phyloP scores from a whole-genome alignment of 805 yeast genomes.

The Sungouiozyma ichnusensis region DNA sequence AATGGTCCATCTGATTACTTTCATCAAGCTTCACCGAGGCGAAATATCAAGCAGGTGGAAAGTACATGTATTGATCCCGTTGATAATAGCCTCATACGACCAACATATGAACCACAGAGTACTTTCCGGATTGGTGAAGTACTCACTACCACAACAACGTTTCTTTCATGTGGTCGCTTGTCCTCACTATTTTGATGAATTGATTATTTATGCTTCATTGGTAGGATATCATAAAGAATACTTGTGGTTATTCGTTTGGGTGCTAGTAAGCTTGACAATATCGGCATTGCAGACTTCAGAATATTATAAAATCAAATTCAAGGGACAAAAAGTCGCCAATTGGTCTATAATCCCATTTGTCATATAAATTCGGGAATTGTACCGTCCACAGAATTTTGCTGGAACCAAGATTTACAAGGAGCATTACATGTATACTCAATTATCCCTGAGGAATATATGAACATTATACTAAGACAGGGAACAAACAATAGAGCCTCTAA shows the following conservation, averaged over 20 bases:
- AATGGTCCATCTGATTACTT: constrained; percentile 34
- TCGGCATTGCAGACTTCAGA: constrained; percentile 44
- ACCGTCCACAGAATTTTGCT: too few species aligned
- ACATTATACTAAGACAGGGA: too few species aligned
- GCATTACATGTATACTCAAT: too few species aligned
- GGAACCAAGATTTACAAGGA: too few species aligned
- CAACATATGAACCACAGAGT: constrained; percentile 37
- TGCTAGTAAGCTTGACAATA: constrained; percentile 37
- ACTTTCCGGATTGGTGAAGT: constrained; percentile 41
- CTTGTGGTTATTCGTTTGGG: constrained; percentile 24
- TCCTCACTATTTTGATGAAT: constrained; percentile 66
- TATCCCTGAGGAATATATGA: too few species aligned
- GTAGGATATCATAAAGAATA: constrained; percentile 11
- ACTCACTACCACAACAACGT: constrained; percentile 43
- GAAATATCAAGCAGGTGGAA: constrained; percentile 5
- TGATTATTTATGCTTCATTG: constrained; percentile 39
- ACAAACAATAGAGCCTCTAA: too few species aligned
- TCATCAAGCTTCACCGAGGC: constrained; percentile 19
- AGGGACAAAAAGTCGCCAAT: constrained; percentile 9
- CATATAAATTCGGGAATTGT: too few species aligned
- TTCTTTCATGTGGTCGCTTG: constrained; percentile 42
- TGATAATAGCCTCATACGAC: constrained; percentile 20
- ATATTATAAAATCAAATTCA: constrained; percentile 32
- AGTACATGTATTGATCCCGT: constrained; percentile 16
- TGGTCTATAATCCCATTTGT: constrained; percentile 16